Evolutionary conservation across 495 filamentous ascomycete species (phyloP).

Genomic region (Trichoderma orchidacearum): DNA sequence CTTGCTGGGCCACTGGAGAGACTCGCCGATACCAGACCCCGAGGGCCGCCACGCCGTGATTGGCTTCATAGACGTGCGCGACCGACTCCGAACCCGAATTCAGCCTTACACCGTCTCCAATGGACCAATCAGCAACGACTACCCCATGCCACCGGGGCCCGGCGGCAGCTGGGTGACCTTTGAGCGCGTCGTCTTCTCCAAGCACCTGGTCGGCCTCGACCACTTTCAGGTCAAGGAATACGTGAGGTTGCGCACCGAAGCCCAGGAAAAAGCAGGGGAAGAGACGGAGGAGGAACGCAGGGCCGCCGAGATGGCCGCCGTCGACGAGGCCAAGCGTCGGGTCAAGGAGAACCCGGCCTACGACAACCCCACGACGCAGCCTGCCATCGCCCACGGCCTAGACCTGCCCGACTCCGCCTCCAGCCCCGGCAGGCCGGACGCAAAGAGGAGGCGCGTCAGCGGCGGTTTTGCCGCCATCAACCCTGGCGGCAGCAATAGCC

Average conservation of each 20-base stretch:
- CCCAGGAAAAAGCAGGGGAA: not conserved
- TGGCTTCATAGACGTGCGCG: conserved; percentile 39
- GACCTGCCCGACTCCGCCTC: conserved; percentile 20
- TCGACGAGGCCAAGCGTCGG: conserved; percentile 22
- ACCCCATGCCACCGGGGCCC: conserved; percentile 33
- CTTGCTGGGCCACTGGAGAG: conserved; percentile 38
- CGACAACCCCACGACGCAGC: conserved; percentile 15
- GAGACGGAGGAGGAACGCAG: conserved; percentile 9
- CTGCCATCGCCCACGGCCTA: conserved; percentile 26
- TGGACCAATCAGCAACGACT: conserved; percentile 19
- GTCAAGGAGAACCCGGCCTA: conserved; percentile 5
- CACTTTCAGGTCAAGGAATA: conserved; percentile 40
- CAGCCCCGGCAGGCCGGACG: conserved; percentile 15
- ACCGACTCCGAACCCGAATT: conserved; percentile 38
- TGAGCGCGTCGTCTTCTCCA: conserved; percentile 34
- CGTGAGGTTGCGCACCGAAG: conserved; percentile 34
- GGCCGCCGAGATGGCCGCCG: conserved; percentile 18
- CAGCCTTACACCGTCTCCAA: conserved; percentile 23
- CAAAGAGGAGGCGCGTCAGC: conserved; percentile 22
- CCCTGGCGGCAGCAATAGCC: conserved; percentile 1
- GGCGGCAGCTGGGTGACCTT: conserved; percentile 44
- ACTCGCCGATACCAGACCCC: conserved; percentile 25
- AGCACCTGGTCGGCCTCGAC: conserved; percentile 30
- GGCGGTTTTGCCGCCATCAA: conserved; percentile 6
- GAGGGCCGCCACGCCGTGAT: conserved; percentile 34